Percentiles rank a stretch among this genome's conserved stretches.
phyloP scores from a whole-genome alignment of 73 alveolate genomes.

The Loxodes magnus region DNA sequence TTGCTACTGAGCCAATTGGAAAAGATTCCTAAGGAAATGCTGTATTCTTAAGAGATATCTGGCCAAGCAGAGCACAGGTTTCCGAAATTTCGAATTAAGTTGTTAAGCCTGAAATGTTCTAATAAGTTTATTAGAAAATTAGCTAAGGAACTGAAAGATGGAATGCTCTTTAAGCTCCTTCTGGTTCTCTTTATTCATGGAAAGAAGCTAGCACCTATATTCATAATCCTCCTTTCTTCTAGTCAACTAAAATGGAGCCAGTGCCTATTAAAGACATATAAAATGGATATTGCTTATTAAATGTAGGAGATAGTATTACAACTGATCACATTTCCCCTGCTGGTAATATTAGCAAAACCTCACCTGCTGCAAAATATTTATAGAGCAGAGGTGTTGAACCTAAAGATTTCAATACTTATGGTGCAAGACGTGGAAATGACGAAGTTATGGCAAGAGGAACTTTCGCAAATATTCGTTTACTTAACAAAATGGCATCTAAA shows the following conservation, averaged over 20 bases:
- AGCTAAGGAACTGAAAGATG: conserved; percentile 80
- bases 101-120: conserved; percentile 76
- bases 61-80: conserved; percentile 69
- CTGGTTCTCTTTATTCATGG: conserved; percentile 67
- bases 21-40: conserved; percentile 24
- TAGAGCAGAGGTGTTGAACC: conserved; percentile 44
- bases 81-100: conserved; percentile 11
- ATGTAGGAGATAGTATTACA: conserved; percentile 81
- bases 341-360: conserved; percentile 63
- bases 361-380: conserved; percentile 78
- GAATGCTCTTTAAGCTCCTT: conserved; percentile 68
- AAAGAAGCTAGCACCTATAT: conserved; percentile 69
- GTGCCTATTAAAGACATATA: conserved; percentile 28
- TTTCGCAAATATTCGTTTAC: conserved; percentile 71
- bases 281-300: conserved; percentile 58
- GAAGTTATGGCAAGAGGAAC: conserved; percentile 87
- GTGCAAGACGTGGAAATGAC: conserved; percentile 84
- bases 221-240: conserved; percentile 87
- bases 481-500: conserved; percentile 44
- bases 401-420: conserved; percentile 74
- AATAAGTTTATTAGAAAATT: conserved; percentile 56
- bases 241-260: conserved; percentile 38
- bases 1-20: conserved; percentile 45
- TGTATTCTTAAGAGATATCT: conserved; percentile 64
- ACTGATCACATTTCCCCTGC: conserved; percentile 89